Conservation (phyloP, 495 filamentous ascomycete genomes). For the Penicillium fimorum region DNA sequence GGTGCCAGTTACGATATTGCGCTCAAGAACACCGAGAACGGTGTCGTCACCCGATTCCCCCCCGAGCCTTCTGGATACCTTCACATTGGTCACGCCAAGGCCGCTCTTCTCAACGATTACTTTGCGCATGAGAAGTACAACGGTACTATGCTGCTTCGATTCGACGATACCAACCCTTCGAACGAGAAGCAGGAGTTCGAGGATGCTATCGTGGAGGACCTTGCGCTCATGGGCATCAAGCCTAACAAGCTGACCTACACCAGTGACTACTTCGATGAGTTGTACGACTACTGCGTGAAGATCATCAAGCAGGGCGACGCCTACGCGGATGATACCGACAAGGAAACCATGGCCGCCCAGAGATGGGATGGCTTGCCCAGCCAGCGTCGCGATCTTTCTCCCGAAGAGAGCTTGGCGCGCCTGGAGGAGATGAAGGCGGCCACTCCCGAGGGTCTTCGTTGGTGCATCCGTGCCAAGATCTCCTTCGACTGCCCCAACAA, state of each 20-base stretch:
- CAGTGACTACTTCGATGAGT: slow-evolving; percentile 85
- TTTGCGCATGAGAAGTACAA: slow-evolving; percentile 88
- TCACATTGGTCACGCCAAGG: slow-evolving; percentile 93
- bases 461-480: slow-evolving; percentile 90
- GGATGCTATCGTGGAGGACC: slow-evolving; percentile 82
- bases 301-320: slow-evolving; percentile 83
- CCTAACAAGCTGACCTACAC: slow-evolving; percentile 77
- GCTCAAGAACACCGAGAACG: slow-evolving; percentile 81
- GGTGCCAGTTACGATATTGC: slow-evolving; percentile 90
- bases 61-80: slow-evolving; percentile 96
- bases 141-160: slow-evolving; percentile 70
- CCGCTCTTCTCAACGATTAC: slow-evolving; percentile 88
- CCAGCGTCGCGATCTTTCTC: slow-evolving; percentile 68
- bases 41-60: slow-evolving; percentile 90
- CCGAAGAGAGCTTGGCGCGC: slow-evolving; percentile 74
- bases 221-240: slow-evolving; percentile 80
- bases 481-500: slow-evolving; percentile 80
- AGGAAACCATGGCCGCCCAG: slow-evolving; percentile 80
- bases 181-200: slow-evolving; percentile 94
- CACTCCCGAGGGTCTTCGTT: slow-evolving; percentile 68
- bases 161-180: slow-evolving; percentile 91
- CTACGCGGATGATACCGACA: slow-evolving; percentile 86
- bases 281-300: slow-evolving; percentile 72
- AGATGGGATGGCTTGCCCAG: slow-evolving; percentile 73
- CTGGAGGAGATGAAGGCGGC: slow-evolving; percentile 90